Evolutionary conservation across 495 filamentous ascomycete genomes (phyloP).

Genomic region (Aspergillus funiculosus): DNA sequence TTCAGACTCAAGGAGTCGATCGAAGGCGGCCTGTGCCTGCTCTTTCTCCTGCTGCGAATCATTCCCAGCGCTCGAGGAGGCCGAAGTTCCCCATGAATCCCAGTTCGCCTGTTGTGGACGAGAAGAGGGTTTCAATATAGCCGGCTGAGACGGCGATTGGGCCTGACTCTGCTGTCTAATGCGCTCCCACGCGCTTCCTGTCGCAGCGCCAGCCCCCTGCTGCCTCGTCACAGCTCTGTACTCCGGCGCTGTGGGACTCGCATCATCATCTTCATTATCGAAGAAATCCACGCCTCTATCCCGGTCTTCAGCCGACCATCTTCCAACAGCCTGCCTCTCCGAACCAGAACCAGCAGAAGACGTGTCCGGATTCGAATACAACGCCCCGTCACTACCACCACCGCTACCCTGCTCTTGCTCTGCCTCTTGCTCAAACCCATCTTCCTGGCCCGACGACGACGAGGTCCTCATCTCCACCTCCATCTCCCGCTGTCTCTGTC

Average conservation of each 20-base stretch:
- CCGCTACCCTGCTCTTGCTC: background rate
- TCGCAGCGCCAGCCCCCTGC: constrained; percentile 7
- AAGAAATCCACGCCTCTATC: constrained; percentile 24
- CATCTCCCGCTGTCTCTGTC: no score
- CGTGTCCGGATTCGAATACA: background rate
- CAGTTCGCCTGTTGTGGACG: background rate
- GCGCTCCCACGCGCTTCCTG: constrained; percentile 40
- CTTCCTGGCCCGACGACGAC: constrained; percentile 3
- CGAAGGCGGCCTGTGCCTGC: constrained; percentile 37
- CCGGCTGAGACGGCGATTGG: background rate
- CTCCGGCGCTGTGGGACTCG: constrained; percentile 37
- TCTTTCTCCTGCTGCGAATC: constrained; percentile 26
- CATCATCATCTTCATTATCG: constrained; percentile 32
- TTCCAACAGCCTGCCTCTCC: background rate
- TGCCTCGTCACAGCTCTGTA: constrained; percentile 22
- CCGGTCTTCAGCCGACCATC: background rate
- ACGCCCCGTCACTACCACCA: background rate
- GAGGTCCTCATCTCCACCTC: background rate
- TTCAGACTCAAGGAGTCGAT: constrained; percentile 39
- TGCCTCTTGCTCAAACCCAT: background rate
- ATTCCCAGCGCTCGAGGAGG: background rate
- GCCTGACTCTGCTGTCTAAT: constrained; percentile 28
- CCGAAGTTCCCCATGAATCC: background rate
- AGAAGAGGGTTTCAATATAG: background rate
- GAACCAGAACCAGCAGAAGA: background rate